Base-by-base conservation (phyloP, 1,284 basidiomycete genomes). In the Vanrija sp. region DNA sequence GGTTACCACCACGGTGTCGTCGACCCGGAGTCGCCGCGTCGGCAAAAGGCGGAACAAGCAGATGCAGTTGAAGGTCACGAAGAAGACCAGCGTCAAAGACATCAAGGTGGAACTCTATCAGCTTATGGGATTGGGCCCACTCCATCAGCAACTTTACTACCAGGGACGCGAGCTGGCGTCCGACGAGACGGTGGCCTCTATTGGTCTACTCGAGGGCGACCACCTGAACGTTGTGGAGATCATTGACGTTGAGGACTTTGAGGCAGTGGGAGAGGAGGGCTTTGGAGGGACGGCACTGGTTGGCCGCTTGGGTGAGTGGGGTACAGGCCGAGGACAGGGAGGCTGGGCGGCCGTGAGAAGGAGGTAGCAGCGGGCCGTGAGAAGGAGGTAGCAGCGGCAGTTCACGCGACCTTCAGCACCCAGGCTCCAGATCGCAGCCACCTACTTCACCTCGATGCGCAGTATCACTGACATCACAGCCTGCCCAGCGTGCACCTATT, bases 251-350 rank as follows among this genome's bases (percentile, higher is more conserved):
- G 61, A 66, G 34, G 69, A 69, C 34, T 49, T 44, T 2, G 60
- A 60, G n/a, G 61, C 60, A 5, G 48, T 49, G 12, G 58, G 49
- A 43, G 51, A 54, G 0, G 68, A 68, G 50, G 70, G 72, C 16
- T 73, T 74, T 54, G 68, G 70, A 2, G 73, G 71, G 1, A 71
- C 72, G 14, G 70, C 66, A 1, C 54, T 74, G 18, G 50, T 65
- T 1, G 58, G 61, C 8, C 47, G 66, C 15, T 60, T 62, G 9
- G 58, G 67, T 69, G 49, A 61, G 66, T 58, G 8, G 38, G 55
- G 5, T 19, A 44, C 3, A 25, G 51, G 3, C 50, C 54, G 5
- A 23, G 21, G 21, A n/a, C 21, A 23, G 16, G 50, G 50, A 46
- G 38, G 46, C 49, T 45, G 1, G 29, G 3, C 25, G 26, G 21